A percentile compares a stretch with the other conserved stretches of the same genome.
phyloP scores from a whole-genome alignment of 495 filamentous ascomycete species.

The Aspergillus ostianus region DNA sequence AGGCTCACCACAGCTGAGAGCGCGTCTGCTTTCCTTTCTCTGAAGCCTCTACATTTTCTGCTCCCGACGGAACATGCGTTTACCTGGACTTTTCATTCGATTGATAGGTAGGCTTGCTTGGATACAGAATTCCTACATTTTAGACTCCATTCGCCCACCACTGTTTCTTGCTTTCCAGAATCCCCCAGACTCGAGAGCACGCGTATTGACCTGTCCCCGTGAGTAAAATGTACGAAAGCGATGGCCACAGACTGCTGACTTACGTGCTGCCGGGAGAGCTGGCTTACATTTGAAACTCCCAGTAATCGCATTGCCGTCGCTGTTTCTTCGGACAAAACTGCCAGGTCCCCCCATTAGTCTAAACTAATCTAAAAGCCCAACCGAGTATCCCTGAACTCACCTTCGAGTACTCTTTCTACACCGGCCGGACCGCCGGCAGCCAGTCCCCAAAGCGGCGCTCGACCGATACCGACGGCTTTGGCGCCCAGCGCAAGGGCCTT shows the following conservation, averaged over 20 bases:
- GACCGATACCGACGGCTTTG: conserved; percentile 7
- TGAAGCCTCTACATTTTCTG: no score
- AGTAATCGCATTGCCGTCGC: conserved; percentile 9
- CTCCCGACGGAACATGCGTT: no score
- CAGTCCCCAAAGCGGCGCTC: conserved; percentile 8
- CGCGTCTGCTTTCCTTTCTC: no score
- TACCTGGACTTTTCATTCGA: no score
- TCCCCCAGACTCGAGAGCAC: background rate
- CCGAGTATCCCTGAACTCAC: background rate
- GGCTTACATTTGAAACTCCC: conserved; percentile 4
- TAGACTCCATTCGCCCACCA: no score
- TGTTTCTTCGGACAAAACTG: conserved; percentile 13
- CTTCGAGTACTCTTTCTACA: background rate
- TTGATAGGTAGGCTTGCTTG: no score
- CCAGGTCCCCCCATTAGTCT: background rate
- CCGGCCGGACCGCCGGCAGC: conserved; percentile 3
- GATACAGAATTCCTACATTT: no score
- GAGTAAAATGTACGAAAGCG: background rate
- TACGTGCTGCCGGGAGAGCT: conserved; percentile 7
- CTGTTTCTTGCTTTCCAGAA: background rate
- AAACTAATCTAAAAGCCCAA: background rate
- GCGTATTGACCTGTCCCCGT: conserved; percentile 2
- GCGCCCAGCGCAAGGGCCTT: conserved; percentile 15
- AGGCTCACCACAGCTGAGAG: no score
- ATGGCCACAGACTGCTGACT: background rate